These are phyloP conservation scores for Coprinellus micaceus DNA, from an alignment of 768 basidiomycete genomes.

Conservation along the genomic window DNA sequence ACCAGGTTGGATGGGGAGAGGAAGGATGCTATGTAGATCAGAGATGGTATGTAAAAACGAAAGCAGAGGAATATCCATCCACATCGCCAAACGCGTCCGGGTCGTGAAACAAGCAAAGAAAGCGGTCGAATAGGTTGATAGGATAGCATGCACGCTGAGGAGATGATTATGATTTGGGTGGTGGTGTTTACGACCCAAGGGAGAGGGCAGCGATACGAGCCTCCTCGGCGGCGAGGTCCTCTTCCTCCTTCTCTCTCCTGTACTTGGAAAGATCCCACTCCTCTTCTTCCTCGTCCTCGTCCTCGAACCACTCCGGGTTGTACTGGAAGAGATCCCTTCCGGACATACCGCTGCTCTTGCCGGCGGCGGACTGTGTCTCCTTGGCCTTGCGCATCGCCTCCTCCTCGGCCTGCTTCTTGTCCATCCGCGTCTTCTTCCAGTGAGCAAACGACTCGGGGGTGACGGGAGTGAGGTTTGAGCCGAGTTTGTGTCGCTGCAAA, in stretches of 20 bases:
- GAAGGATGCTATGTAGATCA: neutral
- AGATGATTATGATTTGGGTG: too few relatives aligned
- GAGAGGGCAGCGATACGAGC: slow-evolving; percentile 46
- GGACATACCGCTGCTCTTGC: slow-evolving; percentile 91
- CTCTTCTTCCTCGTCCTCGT: slow-evolving; percentile 59
- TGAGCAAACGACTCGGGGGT: slow-evolving; percentile 86
- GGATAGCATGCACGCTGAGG: too few relatives aligned
- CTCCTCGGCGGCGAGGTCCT: slow-evolving; percentile 52
- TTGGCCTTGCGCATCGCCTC: slow-evolving; percentile 82
- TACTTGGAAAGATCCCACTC: slow-evolving; percentile 62
- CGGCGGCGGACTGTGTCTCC: slow-evolving; percentile 74
- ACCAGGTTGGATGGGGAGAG: neutral
- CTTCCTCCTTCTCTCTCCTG: slow-evolving; percentile 58
- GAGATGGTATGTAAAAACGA: neutral
- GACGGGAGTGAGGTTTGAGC: slow-evolving; percentile 85
- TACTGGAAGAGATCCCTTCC: slow-evolving; percentile 97
- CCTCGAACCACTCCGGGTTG: slow-evolving; percentile 93
- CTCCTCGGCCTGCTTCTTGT: slow-evolving; percentile 90
- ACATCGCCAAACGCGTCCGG: neutral
- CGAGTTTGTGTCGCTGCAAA: slow-evolving; percentile 87
- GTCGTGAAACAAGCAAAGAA: neutral
- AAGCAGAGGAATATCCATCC: neutral
- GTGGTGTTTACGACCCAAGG: slow-evolving; percentile 18
- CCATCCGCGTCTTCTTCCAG: slow-evolving; percentile 94
- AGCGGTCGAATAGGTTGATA: too few relatives aligned